Percentiles rank a stretch among this genome's conserved stretches.
Evolutionary conservation across 2,329 filamentous ascomycete species (phyloP).

Genomic region (Calonectria montana): DNA sequence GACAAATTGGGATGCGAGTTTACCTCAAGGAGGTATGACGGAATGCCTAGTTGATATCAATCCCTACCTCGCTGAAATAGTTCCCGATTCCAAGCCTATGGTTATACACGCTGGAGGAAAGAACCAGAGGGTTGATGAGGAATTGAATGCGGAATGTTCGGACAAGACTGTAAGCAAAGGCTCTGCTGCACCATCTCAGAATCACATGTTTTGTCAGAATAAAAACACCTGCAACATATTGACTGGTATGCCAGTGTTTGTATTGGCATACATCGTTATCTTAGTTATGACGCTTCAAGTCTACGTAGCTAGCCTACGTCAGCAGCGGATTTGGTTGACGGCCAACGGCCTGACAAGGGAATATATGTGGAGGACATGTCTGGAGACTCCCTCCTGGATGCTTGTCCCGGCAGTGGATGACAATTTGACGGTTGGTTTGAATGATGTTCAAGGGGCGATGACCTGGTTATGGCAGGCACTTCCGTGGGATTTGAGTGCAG

Average conservation of each 20-base stretch:
- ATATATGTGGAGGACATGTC: constrained; percentile 39
- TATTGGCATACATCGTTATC: constrained; percentile 21
- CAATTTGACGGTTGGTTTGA: not conserved
- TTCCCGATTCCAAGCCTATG: not conserved
- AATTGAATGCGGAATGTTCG: too few relatives aligned
- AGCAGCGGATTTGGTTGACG: constrained; percentile 44
- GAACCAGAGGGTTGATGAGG: not conserved
- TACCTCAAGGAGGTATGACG: not conserved
- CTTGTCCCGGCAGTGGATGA: constrained; percentile 19
- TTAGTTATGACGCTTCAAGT: constrained; percentile 25
- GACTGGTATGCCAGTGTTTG: not conserved
- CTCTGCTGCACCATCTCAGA: not conserved
- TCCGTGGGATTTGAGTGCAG: not conserved
- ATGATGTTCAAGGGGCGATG: not conserved
- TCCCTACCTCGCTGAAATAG: not conserved
- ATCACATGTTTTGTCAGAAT: not conserved
- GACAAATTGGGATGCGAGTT: not conserved
- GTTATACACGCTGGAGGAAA: not conserved
- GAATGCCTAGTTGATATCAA: not conserved
- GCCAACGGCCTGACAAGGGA: constrained; percentile 46
- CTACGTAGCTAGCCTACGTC: constrained; percentile 31
- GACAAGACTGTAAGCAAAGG: not conserved
- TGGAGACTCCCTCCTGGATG: constrained; percentile 10
- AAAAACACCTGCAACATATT: not conserved
- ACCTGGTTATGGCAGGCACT: not conserved